Evolutionary conservation across 192 early-diverging fungal species (phyloP).

Genomic region (Entophlyctis helioformis): DNA sequence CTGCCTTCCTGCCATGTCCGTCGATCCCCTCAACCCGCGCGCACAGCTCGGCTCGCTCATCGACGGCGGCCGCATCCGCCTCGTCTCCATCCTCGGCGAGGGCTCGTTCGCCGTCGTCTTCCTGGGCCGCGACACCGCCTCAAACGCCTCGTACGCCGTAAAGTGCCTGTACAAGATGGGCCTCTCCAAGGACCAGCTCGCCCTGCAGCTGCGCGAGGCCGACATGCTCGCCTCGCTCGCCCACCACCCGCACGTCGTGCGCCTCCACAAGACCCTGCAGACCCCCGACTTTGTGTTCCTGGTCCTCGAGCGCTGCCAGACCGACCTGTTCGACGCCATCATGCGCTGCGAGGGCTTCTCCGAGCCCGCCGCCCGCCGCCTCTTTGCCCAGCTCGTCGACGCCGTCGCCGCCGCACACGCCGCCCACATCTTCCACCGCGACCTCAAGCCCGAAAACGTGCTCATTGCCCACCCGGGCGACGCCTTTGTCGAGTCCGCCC

Average conservation of each 20-base stretch:
- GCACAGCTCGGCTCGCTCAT: constrained; percentile 4
- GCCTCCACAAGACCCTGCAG: constrained; percentile 20
- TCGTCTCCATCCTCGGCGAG: constrained; percentile 22
- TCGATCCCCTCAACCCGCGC: no score
- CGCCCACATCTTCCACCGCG: constrained; percentile 77
- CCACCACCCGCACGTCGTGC: constrained; percentile 22
- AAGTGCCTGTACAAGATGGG: constrained; percentile 36
- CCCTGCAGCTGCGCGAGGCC: constrained; percentile 24
- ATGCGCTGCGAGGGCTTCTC: constrained; percentile 12
- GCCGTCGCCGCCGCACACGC: constrained; percentile 66
- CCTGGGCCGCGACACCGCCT: constrained; percentile 5
- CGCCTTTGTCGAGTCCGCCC: constrained; percentile 10
- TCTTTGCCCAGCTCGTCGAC: constrained; percentile 68
- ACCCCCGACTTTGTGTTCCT: constrained; percentile 22
- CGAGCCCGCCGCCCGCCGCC: constrained; percentile 7
- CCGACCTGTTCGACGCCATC: constrained; percentile 35
- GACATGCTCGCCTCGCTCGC: constrained; percentile 10
- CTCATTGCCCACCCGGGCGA: constrained; percentile 12
- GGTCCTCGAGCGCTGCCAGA: constrained; percentile 20
- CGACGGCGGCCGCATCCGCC: constrained; percentile 7
- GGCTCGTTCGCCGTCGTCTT: constrained; percentile 39
- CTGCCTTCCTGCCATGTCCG: no score
- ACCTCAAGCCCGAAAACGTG: constrained; percentile 86
- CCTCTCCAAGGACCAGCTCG: constrained; percentile 22
- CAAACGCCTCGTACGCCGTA: constrained; percentile 17